Evolutionary conservation across 2,329 filamentous ascomycete species (phyloP).

Genomic region (Alternaria solani): DNA sequence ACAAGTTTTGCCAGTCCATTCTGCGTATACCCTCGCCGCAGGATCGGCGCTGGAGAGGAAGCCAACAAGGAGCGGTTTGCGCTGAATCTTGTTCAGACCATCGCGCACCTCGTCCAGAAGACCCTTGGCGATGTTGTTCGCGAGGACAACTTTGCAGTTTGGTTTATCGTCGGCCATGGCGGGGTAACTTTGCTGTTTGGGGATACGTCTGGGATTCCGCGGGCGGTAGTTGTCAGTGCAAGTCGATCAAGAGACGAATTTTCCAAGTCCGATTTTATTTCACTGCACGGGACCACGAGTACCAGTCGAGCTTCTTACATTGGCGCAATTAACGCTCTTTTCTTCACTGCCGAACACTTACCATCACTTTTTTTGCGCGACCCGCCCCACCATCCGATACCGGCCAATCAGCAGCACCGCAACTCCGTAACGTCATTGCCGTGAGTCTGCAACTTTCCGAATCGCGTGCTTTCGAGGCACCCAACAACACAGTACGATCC

Average conservation of each 20-base stretch:
- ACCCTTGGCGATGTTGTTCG: conserved; percentile 83
- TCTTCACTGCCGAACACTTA: conserved; percentile 6
- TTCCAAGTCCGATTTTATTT: not conserved
- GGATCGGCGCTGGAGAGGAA: conserved; percentile 94
- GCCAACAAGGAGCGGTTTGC: conserved; percentile 81
- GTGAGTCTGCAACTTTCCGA: conserved; percentile 20
- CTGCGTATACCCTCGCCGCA: conserved; percentile 89
- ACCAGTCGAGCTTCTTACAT: conserved; percentile 1
- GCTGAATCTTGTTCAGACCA: conserved; percentile 74
- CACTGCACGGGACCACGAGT: not conserved
- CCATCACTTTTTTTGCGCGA: conserved; percentile 19
- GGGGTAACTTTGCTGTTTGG: conserved; percentile 22
- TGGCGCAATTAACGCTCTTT: conserved; percentile 2
- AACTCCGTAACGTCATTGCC: conserved; percentile 29
- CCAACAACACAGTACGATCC: not conserved
- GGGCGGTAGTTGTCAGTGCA: not conserved
- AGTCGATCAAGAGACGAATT: not conserved
- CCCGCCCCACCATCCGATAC: conserved; percentile 29
- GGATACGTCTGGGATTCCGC: conserved; percentile 5
- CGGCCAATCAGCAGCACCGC: conserved; percentile 30
- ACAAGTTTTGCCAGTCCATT: conserved; percentile 97
- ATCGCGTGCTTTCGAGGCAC: conserved; percentile 13
- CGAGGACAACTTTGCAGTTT: conserved; percentile 90
- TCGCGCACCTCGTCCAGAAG: conserved; percentile 80
- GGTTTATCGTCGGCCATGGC: conserved; percentile 51